A percentile compares a stretch with the other conserved stretches of the same genome.
Evolutionary conservation across 768 basidiomycete species (phyloP).

Genomic region (Galerina sulciceps): DNA sequence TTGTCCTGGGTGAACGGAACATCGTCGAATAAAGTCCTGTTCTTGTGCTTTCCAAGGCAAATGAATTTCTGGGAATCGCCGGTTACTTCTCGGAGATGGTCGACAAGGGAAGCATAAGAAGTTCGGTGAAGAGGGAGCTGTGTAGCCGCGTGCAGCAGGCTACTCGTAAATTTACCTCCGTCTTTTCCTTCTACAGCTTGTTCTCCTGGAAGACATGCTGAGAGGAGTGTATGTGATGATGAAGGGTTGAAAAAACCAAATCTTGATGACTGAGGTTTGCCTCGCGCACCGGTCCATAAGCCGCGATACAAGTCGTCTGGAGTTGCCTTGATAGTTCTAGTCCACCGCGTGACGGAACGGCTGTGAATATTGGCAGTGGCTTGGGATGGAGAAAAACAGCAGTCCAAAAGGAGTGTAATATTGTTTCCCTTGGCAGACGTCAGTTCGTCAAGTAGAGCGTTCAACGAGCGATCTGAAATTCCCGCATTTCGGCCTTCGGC

Average conservation of each 20-base stretch:
- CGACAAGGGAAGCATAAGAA: conserved; percentile 52
- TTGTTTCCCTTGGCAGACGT: conserved; percentile 65
- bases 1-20: conserved; percentile 58
- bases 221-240: conserved; percentile 55
- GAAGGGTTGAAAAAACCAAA: conserved; percentile 49
- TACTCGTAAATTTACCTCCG: conserved; percentile 64
- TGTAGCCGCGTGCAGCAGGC: conserved; percentile 52
- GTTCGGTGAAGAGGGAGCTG: conserved; percentile 55
- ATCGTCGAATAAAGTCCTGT: conserved; percentile 57
- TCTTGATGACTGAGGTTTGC: conserved; percentile 37
- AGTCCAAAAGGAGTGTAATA: conserved; percentile 69
- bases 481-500: conserved; percentile 56
- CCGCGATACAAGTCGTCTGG: conserved; percentile 58
- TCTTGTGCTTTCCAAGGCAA: conserved; percentile 52
- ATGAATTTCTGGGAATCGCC: conserved; percentile 51
- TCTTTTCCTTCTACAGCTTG: conserved; percentile 64
- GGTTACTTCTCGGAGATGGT: conserved; percentile 41
- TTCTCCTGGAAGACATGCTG: conserved; percentile 59
- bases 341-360: conserved; percentile 59
- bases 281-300: conserved; percentile 55
- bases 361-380: conserved; percentile 42
- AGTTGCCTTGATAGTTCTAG: conserved; percentile 57
- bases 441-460: conserved; percentile 63
- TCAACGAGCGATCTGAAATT: conserved; percentile 70
- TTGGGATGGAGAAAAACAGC: conserved; percentile 57